Base-by-base conservation (phyloP, 768 basidiomycete species). In the Pleurotus sapidus region DNA sequence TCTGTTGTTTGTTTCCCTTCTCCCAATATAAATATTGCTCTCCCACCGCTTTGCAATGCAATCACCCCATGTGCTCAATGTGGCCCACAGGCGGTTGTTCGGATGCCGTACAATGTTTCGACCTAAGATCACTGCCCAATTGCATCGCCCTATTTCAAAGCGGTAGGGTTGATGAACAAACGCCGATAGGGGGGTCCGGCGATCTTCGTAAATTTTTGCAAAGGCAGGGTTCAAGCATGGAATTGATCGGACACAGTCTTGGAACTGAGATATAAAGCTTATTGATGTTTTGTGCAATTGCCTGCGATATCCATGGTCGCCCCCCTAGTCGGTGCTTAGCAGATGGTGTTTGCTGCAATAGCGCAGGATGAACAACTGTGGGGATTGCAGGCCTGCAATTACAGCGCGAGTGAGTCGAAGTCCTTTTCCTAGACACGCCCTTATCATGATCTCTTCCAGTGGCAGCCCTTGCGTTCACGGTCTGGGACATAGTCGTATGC, bases 331-430 rank as follows among this genome's bases (percentile, higher is more conserved):
- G 30, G 30, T 34, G 30, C 30, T 34, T 34, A 34, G 30, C 9
- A 34, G 8, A 34, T 34, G 30, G 30, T 45, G 42, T n/a, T 23
- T 23, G 20, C 46, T n/a, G 17, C 27, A 17, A 37, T 56, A 14
- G 43, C 53, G 6, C 58, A 56, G 47, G 54, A 56, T 56, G 55
- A 47, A 15, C 55, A 56, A 20, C 55, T 56, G 24, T 60, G 49
- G 37, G 67, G 67, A 14, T 55, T 66, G 47, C 62, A 61, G 49
- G 48, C 50, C 20, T 66, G 65, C 59, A 66, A 68, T 54, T 68
- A 66, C 59, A 65, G 61, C 39, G 60, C 62, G 6, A 61, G 67
- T 66, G 27, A 59, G 67, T 59, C 30, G 30, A 34, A 34, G 30
- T 34, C 30, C 30, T 34, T 9, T 34, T 34, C 30, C 5, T 20